Evolutionary conservation across 2,329 filamentous ascomycete species (phyloP), one percentile per base, ranked within the genome.

Genomic region (Pseudovirgaria hyperparasitica): DNA sequence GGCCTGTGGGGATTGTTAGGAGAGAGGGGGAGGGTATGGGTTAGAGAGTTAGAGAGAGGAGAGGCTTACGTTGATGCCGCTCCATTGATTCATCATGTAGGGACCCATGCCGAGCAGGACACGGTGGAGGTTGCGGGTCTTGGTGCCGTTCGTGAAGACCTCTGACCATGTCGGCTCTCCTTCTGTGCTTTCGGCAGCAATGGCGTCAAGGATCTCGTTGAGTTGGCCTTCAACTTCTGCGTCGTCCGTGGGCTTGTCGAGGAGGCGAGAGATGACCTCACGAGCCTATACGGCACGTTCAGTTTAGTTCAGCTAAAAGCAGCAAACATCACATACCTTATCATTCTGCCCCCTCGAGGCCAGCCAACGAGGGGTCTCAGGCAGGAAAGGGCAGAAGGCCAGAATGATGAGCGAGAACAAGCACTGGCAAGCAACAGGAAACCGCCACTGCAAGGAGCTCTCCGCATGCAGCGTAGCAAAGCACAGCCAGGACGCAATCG

Each of bases 41-140:
- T n/a, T n/a, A n/a, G n/a, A n/a, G n/a, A n/a, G n/a, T n/a, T n/a
- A n/a, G 4, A 13, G 20, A 23, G 9, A 28, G 20, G 22, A 28
- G 20, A 20, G 23, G 9, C 22, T 6, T 8, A 22, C 36, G 21
- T 46, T 44, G 32, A 45, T 34, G 4, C 41, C 36, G 14, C 31
- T 34, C 33, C 33, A 38, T 21, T 47, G 43, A 19, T 47, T 47
- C 36, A 43, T 40, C 43, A 52, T 45, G 32, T 49, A 54, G 4
- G 50, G 48, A 6, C 48, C 50, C 48, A 53, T 52, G 8, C 51
- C 50, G 11, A 57, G 47, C 10, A 52, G 15, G 7, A 52, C 48
- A n/a, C 43, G 39, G 24, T 52, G 49, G 12, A 55, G 32, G 26
- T 53, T 52, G 16, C 50, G 45, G 4, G 46, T 36, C 34, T 49